Conservation (phyloP, 2,329 filamentous ascomycete genomes). For the Phialophora expanda region DNA sequence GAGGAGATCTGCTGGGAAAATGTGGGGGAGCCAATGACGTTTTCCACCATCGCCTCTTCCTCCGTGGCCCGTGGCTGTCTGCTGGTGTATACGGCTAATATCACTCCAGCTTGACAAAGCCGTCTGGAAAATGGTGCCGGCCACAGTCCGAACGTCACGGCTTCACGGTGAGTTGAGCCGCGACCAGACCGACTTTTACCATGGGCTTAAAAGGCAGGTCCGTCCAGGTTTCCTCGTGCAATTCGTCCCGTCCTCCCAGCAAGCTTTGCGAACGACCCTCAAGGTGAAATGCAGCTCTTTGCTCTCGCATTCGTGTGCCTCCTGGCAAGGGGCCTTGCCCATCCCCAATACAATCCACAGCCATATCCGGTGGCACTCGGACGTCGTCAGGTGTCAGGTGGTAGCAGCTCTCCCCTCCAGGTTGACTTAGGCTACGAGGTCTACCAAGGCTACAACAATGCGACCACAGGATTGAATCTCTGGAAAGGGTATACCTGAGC, state of each 20-base stretch:
- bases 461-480: constrained; percentile 49
- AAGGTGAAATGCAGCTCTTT: constrained; percentile 6
- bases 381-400: constrained; percentile 19
- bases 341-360: constrained; percentile 15
- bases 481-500: constrained; percentile 52
- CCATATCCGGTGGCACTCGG: constrained; percentile 21
- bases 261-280: neutral
- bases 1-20: constrained; percentile 4
- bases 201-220: neutral
- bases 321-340: constrained; percentile 4
- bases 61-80: constrained; percentile 1
- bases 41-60: neutral
- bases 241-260: neutral
- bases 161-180: constrained; percentile 11
- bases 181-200: constrained; percentile 10
- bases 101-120: constrained; percentile 12
- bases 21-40: constrained; percentile 22
- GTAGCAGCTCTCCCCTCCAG: constrained; percentile 32
- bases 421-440: constrained; percentile 55
- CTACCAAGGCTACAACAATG: constrained; percentile 53
- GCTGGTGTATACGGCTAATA: constrained; percentile 21
- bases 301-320: constrained; percentile 7
- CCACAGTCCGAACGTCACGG: constrained; percentile 16
- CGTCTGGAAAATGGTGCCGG: constrained; percentile 13
- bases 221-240: neutral